Evolutionary conservation across 1,284 basidiomycete genomes (phyloP).

Genomic region (Ceratobasidium sp.): DNA sequence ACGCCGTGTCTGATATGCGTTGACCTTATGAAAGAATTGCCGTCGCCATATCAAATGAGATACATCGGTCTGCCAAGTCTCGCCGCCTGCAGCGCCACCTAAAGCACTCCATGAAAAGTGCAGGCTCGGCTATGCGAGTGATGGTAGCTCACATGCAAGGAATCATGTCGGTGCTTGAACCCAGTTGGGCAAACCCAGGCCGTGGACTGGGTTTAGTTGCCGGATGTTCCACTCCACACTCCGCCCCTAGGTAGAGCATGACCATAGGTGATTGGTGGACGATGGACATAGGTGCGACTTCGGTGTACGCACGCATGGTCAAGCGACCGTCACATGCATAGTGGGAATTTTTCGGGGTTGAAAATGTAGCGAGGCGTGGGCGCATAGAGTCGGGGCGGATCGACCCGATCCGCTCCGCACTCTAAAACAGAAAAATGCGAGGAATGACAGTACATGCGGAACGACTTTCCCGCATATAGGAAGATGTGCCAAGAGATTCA

Average conservation of each 20-base stretch:
- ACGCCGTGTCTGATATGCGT: conserved; percentile 22
- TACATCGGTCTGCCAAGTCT: not conserved
- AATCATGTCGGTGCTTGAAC: conserved; percentile 20
- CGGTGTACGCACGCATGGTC: not conserved
- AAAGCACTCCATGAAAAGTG: conserved; percentile 25
- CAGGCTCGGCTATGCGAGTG: conserved; percentile 15
- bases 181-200: conserved; percentile 18
- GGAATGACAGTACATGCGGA: not conserved
- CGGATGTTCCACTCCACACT: conserved; percentile 34
- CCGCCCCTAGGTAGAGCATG: not conserved
- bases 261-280: not conserved
- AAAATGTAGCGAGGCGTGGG: too few relatives aligned
- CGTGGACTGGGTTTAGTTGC: conserved; percentile 29
- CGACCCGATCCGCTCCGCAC: too few relatives aligned
- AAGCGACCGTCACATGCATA: not conserved
- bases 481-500: not conserved
- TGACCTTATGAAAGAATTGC: conserved; percentile 5
- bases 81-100: conserved; percentile 1
- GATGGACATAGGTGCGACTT: not conserved
- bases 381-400: too few relatives aligned
- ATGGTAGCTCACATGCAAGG: conserved; percentile 29
- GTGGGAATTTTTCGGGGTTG: conserved; percentile 3
- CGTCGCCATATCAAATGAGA: not conserved
- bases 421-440: not conserved
- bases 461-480: too few relatives aligned